Evolutionary conservation across 2,329 filamentous ascomycete genomes (phyloP).

Genomic region (Colletotrichum tamarilloi): DNA sequence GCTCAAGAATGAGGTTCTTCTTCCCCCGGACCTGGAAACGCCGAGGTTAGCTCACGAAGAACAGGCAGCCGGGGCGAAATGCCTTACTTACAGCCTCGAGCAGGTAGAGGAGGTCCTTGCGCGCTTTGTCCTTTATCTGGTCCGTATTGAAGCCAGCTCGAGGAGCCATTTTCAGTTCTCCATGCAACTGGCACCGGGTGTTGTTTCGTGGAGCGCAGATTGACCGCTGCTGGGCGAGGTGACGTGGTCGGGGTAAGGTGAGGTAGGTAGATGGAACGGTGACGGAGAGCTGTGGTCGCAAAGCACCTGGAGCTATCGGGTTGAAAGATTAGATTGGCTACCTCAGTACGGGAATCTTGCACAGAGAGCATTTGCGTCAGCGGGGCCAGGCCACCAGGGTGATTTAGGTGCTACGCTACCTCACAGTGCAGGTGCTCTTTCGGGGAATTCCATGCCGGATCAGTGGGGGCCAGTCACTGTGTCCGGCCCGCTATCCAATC

Average conservation of each 20-base stretch:
- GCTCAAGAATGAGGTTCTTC: constrained; percentile 97
- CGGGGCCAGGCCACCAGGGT: constrained; percentile 6
- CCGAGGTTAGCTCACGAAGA: constrained; percentile 19
- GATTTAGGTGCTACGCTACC: not conserved
- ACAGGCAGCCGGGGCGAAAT: not conserved
- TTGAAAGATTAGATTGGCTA: constrained; percentile 18
- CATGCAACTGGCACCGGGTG: constrained; percentile 47
- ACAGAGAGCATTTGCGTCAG: constrained; percentile 25
- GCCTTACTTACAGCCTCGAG: constrained; percentile 87
- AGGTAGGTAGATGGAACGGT: not conserved
- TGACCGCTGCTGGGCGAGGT: constrained; percentile 27
- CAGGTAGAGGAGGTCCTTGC: constrained; percentile 88
- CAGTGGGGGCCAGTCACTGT: not conserved
- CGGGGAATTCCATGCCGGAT: not conserved
- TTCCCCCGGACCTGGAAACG: constrained; percentile 87
- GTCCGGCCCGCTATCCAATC: not conserved
- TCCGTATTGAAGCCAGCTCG: constrained; percentile 78
- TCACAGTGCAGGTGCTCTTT: not conserved
- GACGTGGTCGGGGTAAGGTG: not conserved
- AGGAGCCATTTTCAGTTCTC: constrained; percentile 74
- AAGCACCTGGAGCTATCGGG: constrained; percentile 14
- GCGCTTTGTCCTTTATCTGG: constrained; percentile 82
- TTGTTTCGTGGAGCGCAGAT: constrained; percentile 11
- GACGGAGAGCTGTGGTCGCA: not conserved
- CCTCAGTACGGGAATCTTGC: constrained; percentile 15